Evolutionary conservation across 805 yeast genomes (phyloP).

Genomic region (Huiozyma sinensis): DNA sequence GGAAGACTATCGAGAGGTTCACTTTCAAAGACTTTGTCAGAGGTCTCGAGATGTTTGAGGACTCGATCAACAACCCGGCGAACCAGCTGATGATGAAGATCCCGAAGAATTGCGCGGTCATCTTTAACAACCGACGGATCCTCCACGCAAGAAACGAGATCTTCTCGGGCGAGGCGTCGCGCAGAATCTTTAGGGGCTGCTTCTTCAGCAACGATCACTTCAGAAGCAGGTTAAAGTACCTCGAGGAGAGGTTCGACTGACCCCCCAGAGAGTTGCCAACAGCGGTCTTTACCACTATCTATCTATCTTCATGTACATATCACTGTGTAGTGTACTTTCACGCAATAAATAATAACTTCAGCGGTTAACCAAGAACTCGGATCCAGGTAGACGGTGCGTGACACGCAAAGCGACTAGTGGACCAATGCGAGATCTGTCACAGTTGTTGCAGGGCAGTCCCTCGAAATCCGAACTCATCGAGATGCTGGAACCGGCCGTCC

Average conservation of each 20-base stretch:
- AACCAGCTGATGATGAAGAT: conserved; percentile 47
- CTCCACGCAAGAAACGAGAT: conserved; percentile 61
- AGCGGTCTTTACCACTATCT: too few species aligned
- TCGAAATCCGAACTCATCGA: too few species aligned
- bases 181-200: conserved; percentile 66
- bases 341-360: not conserved
- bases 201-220: conserved; percentile 64
- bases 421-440: too few species aligned
- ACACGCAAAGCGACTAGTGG: too few species aligned
- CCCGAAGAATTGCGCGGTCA: conserved; percentile 49
- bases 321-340: not conserved
- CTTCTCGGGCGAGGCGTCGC: conserved; percentile 31
- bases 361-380: not conserved
- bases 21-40: conserved; percentile 45
- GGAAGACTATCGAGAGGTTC: conserved; percentile 31
- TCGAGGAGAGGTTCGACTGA: conserved; percentile 14
- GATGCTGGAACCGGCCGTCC: too few species aligned
- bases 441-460: too few species aligned
- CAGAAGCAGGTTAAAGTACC: conserved; percentile 44
- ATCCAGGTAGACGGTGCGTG: too few species aligned
- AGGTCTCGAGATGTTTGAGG: conserved; percentile 53
- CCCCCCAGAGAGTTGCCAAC: not conserved
- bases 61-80: conserved; percentile 38
- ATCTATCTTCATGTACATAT: too few species aligned
- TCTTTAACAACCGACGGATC: conserved; percentile 62